Base-by-base conservation (phyloP, 2,329 filamentous ascomycete species). In the Colletotrichum sp. region DNA sequence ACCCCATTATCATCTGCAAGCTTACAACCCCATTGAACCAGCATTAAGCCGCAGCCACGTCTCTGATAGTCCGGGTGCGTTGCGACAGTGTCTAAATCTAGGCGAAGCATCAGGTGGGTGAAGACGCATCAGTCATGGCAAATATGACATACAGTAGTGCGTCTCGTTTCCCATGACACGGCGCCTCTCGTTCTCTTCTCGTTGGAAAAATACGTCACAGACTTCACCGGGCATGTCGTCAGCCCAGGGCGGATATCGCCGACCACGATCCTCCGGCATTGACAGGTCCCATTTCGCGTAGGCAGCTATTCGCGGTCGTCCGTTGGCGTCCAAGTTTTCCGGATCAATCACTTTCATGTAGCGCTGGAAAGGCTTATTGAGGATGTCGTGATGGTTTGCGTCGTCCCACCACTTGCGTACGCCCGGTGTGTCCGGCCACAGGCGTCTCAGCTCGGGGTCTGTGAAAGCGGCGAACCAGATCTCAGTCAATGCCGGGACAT, bases 31-130 rank as follows among this genome's bases (percentile, higher is more conserved):
- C 79, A 81, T 64, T 71, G 61, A 9, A 82, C 72, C 2, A 81
- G 77, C 78, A 81, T 78, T 4, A 78, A 80, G 2, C 80, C 80
- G 6, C 76, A 77, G 15, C 80, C 80, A n/a, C 77, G 77, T 4
- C 80, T 75, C 49, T 80, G 80, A 15, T 81, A 81, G 2, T 81
- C 79, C 0, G 80, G 80, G 32, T 81, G 80, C 0, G 80, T 82
- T 3, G 67, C 80, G 4, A 82, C 34, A 1, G 80, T 81, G 49
- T 82, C 80, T 1, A 81, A 77, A 67, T 81, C 80, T 76, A 13
- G 7, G 3, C 12, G n/a, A 11, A 22, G 8, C 27, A 62, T 30
- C 29, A 62, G 15, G 1, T 12, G 25, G 19, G 6, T 19, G 25
- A 22, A 59, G 19, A 22, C 8, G 11, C 8, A 52, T 3, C 19